Conservation (phyloP, 345 rosid genomes). For the Salix brachista region DNA sequence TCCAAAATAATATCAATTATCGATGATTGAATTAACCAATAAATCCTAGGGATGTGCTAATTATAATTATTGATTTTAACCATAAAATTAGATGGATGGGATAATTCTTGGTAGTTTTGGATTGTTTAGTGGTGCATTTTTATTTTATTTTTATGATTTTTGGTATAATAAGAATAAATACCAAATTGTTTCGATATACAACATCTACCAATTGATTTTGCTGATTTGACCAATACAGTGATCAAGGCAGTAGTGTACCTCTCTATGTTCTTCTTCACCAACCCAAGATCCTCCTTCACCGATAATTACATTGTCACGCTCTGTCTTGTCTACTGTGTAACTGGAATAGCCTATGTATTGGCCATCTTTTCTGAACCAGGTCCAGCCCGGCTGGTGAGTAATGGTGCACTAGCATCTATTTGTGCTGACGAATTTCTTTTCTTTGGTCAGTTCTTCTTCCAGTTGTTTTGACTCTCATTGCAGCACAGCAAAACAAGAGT, state of each 20-base stretch:
- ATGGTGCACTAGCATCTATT: not conserved
- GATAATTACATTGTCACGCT: slow-evolving; percentile 79
- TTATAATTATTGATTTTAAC: too few relatives aligned
- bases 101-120: too few relatives aligned
- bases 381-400: slow-evolving; percentile 89
- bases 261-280: slow-evolving; percentile 91
- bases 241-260: slow-evolving; percentile 87
- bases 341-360: slow-evolving; percentile 79
- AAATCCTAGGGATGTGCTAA: too few relatives aligned
- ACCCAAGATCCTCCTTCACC: slow-evolving; percentile 73
- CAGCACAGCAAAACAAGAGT: slow-evolving; percentile 46
- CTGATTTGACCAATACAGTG: slow-evolving; percentile 40
- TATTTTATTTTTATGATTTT: too few relatives aligned
- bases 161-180: not conserved
- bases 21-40: too few relatives aligned
- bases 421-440: slow-evolving; percentile 11
- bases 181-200: too few relatives aligned
- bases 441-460: slow-evolving; percentile 93
- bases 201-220: not conserved
- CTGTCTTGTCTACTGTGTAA: slow-evolving; percentile 89
- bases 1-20: too few relatives aligned
- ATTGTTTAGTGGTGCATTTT: too few relatives aligned
- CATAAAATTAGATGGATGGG: too few relatives aligned
- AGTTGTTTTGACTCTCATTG: slow-evolving; percentile 86
- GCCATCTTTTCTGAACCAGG: slow-evolving; percentile 82